Percentiles rank a stretch among this genome's conserved stretches.
phyloP scores from a whole-genome alignment of 805 yeast species.

The Ogataea philodendri region DNA sequence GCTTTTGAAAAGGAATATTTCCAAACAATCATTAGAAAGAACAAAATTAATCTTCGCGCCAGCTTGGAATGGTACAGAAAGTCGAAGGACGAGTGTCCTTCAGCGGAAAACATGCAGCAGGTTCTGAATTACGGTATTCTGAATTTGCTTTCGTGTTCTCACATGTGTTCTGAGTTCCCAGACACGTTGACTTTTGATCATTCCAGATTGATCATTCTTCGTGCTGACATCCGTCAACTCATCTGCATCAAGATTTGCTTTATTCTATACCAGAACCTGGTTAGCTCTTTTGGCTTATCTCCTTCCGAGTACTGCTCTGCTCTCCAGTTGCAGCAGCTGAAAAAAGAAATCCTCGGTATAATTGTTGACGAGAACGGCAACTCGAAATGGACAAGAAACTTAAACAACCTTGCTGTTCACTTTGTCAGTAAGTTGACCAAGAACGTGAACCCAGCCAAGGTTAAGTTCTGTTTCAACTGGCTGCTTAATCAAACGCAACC shows the following conservation, averaged over 20 bases:
- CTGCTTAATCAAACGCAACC: conserved; percentile 85
- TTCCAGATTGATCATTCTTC: conserved; percentile 67
- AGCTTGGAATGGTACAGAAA: conserved; percentile 65
- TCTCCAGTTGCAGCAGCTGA: conserved; percentile 47
- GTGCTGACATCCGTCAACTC: conserved; percentile 84
- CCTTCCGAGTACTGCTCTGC: conserved; percentile 37
- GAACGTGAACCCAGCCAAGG: conserved; percentile 39
- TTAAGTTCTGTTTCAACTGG: conserved; percentile 74
- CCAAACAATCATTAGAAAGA: conserved; percentile 47
- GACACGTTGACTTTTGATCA: conserved; percentile 82
- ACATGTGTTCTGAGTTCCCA: conserved; percentile 81
- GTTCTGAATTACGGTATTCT: conserved; percentile 53
- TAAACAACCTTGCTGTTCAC: conserved; percentile 69
- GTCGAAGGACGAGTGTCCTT: conserved; percentile 25
- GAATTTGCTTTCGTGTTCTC: conserved; percentile 69
- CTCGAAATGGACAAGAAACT: conserved; percentile 86
- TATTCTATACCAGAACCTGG: conserved; percentile 69
- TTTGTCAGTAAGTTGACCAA: conserved; percentile 41
- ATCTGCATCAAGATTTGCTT: conserved; percentile 76
- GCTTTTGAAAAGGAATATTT: conserved; percentile 88
- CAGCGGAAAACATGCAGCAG: conserved; percentile 26
- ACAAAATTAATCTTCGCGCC: conserved; percentile 58
- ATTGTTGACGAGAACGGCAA: conserved; percentile 84
- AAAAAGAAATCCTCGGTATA: conserved; percentile 71
- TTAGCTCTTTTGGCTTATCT: conserved; percentile 34